Evolutionary conservation across 1,284 basidiomycete genomes (phyloP).

Genomic region (Cutaneotrichosporon daszewskae): DNA sequence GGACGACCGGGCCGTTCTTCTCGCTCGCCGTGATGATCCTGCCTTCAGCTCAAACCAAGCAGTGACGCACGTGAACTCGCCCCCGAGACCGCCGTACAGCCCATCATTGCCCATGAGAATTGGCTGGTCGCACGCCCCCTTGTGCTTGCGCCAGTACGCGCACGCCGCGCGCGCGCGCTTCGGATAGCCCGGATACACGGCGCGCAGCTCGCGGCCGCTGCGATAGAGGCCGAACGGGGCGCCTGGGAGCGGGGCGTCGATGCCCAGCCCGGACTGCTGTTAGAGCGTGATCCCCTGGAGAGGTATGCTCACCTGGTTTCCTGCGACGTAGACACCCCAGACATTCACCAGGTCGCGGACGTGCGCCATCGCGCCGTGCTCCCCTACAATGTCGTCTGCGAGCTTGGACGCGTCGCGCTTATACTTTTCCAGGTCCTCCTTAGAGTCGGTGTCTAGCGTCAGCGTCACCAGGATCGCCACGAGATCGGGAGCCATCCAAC

Average conservation of each 20-base stretch:
- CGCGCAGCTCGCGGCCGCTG: conserved; percentile 70
- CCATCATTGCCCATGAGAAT: conserved; percentile 75
- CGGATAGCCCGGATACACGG: conserved; percentile 64
- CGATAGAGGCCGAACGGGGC: conserved; percentile 71
- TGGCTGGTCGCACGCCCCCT: conserved; percentile 67
- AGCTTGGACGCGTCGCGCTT: conserved; percentile 62
- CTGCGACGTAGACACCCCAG: conserved; percentile 69
- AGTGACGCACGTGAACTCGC: conserved; percentile 66
- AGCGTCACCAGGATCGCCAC: too few relatives aligned
- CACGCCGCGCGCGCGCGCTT: conserved; percentile 66
- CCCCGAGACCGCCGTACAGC: conserved; percentile 74
- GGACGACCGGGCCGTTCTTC: conserved; percentile 69
- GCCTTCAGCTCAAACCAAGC: conserved; percentile 6
- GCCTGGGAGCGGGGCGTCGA: conserved; percentile 61
- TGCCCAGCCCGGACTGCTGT: conserved; percentile 67
- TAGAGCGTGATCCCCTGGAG: background rate
- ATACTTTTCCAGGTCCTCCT: conserved; percentile 63
- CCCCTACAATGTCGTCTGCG: conserved; percentile 60
- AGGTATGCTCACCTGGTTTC: conserved; percentile 52
- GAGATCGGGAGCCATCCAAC: too few relatives aligned
- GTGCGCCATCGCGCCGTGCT: conserved; percentile 68
- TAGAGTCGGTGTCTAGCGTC: conserved; percentile 55
- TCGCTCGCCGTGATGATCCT: conserved; percentile 72
- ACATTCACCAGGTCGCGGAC: conserved; percentile 73
- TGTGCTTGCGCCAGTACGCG: conserved; percentile 38